These are phyloP conservation scores for Neurospora pannonica DNA, from an alignment of 495 filamentous ascomycete species.

Conservation along the genomic window DNA sequence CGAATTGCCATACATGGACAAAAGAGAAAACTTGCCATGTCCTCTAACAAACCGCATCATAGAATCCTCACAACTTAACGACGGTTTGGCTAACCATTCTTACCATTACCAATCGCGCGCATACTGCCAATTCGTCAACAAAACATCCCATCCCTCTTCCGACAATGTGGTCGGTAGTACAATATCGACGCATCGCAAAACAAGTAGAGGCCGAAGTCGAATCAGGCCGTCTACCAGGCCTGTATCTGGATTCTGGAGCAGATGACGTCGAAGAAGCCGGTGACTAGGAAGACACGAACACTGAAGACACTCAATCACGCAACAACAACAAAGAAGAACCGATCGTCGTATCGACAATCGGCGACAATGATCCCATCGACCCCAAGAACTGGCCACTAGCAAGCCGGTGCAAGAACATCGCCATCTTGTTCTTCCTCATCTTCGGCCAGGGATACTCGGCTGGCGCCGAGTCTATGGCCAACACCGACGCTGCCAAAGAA, in stretches of 20 bases:
- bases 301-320: background rate
- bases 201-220: background rate
- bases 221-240: background rate
- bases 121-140: background rate
- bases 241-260: background rate
- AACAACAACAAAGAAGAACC: slow-evolving; percentile 5
- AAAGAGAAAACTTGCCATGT: background rate
- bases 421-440: slow-evolving; percentile 28
- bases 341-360: background rate
- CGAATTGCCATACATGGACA: background rate
- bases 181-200: slow-evolving; percentile 6
- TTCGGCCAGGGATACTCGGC: slow-evolving; percentile 24
- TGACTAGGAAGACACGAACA: background rate
- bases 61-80: background rate
- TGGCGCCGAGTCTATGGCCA: slow-evolving; percentile 25
- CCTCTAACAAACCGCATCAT: background rate
- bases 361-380: slow-evolving; percentile 15
- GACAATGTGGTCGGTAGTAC: slow-evolving; percentile 6
- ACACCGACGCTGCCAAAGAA: slow-evolving; percentile 15
- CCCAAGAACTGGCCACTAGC: slow-evolving; percentile 24
- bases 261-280: background rate
- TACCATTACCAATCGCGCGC: background rate
- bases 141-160: background rate
- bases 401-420: slow-evolving; percentile 21
- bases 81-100: background rate